Base-by-base conservation (phyloP, 805 yeast genomes). In the Kodamaea kaohsiungensis region DNA sequence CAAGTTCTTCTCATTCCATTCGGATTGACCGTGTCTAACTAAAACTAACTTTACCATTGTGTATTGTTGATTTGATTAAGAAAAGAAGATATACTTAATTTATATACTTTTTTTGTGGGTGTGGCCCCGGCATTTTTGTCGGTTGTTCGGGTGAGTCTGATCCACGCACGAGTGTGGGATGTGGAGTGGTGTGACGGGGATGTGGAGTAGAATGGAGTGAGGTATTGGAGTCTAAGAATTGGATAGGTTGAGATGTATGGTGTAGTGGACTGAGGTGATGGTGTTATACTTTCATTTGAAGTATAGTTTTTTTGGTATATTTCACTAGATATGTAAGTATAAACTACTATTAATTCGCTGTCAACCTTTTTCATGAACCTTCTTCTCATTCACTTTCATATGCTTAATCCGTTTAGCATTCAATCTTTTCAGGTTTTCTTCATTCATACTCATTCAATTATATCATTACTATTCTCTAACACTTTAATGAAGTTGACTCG, bases 11-110 rank as follows among this genome's bases (percentile, higher is more conserved):
- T 91, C 96, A 78, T 92, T 92, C 98, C 98, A 92, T 77, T 90
- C 98, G 80, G 96, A 89, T 83, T 93, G 97, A 69, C 98, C 98
- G 92, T 92, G 98, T 84, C 98, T 92, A 65, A 93, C 91, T 72
- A 92, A 83, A 72, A 92, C 86, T 76, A 92, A 83, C 77, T 89
- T 91, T 54, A 75, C 76, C 80, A 76, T 76, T 56, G 49, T 52
- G 25, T 39, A 45, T 49, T 54, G 16, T 33, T 48, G 43, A 42
- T 53, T 48, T 46, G 43, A 18, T 42, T 35, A 13, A 30, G 47
- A 48, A 48, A 50, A 53, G 35, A 30, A 30, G 35, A 42, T 40
- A 17, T 30, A 39, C 15, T 15, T 18, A 17, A n/a, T 42, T 27
- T 51, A 51, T 51, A 51, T 45, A 51, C 47, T 51, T 51, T 51